Evolutionary conservation across 495 filamentous ascomycete genomes (phyloP).

Genomic region (Talaromyces adpressus): DNA sequence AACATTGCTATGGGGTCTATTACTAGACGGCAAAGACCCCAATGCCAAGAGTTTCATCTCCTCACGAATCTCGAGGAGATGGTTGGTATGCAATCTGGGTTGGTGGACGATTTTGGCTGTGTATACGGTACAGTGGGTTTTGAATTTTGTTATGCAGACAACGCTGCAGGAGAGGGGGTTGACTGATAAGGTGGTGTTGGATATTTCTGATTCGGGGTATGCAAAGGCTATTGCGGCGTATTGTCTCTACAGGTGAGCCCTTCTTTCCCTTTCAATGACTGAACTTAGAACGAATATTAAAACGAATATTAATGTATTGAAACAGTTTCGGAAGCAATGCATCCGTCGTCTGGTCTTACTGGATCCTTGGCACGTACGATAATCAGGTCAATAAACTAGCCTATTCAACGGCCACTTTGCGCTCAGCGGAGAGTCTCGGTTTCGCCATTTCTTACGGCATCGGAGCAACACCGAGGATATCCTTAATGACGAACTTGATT

Average conservation of each 20-base stretch:
- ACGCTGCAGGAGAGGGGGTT: not conserved
- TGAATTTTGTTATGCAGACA: slow-evolving; percentile 10
- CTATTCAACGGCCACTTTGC: slow-evolving; percentile 38
- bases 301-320: too few species aligned
- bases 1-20: slow-evolving; percentile 40
- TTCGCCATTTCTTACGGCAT: slow-evolving; percentile 43
- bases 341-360: slow-evolving; percentile 41
- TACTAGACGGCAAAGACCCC: slow-evolving; percentile 30
- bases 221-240: slow-evolving; percentile 32
- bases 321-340: slow-evolving; percentile 15
- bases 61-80: too few species aligned
- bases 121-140: not conserved
- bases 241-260: slow-evolving; percentile 25
- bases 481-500: too few species aligned
- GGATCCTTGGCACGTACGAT: slow-evolving; percentile 43
- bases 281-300: slow-evolving; percentile 18
- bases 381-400: slow-evolving; percentile 40
- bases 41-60: too few species aligned
- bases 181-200: slow-evolving; percentile 16
- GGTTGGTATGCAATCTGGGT: too few species aligned
- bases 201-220: slow-evolving; percentile 32
- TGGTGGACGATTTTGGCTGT: not conserved
- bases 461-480: slow-evolving; percentile 6
- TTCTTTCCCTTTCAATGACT: not conserved
- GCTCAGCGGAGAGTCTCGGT: slow-evolving; percentile 43